Evolutionary conservation across 2,329 filamentous ascomycete genomes (phyloP), one percentile per base, ranked within the genome.

Genomic region (Akanthomyces muscarius): DNA sequence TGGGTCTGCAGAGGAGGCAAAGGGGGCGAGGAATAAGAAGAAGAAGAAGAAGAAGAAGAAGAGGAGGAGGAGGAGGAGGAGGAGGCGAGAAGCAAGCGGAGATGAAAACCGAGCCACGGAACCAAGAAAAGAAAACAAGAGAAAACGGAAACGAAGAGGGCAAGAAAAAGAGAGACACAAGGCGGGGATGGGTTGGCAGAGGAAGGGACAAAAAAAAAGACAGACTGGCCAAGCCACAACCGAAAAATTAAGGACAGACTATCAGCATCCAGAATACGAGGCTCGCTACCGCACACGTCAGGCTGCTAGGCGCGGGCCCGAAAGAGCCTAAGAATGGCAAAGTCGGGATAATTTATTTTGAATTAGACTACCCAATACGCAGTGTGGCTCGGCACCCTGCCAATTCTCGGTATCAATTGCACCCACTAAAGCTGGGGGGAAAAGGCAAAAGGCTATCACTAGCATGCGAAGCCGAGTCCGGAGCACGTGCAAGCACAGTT

Each of bases 161-260:
- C 33, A 44, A 61, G 28, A 44, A 61, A 61, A 47, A 50, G 58
- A 61, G 58, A 61, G 50, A 61, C 58, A 61, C 58, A 36, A 54
- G 58, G 58, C 58, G 50, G 50, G 58, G 23, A 42, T 23, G 50
- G 30, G 28, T 38, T 25, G 21, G 36, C 6, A 33, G 48, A 23
- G 16, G 36, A 23, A 41, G 21, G 16, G 21, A 36, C 33, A 5
- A 42, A 10, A 42, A 13, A 60, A 60, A 50, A 51, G 14, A 57
- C 6, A 25, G 56, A 41, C 41, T 21, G 41, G 38, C 28, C 58
- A 54, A 54, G 50, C 48, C 58, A 61, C 50, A 54, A 45, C 38
- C 30, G 41, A 38, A 53, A 53, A 61, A 47, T 25, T 28, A 36
- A 28, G 25, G 36, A 44, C 14, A 51, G 36, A 55, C 52, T 60